Percentiles rank a stretch among this genome's conserved stretches.
Conservation (phyloP, 83 land plant genomes). For the Picea abies region DNA sequence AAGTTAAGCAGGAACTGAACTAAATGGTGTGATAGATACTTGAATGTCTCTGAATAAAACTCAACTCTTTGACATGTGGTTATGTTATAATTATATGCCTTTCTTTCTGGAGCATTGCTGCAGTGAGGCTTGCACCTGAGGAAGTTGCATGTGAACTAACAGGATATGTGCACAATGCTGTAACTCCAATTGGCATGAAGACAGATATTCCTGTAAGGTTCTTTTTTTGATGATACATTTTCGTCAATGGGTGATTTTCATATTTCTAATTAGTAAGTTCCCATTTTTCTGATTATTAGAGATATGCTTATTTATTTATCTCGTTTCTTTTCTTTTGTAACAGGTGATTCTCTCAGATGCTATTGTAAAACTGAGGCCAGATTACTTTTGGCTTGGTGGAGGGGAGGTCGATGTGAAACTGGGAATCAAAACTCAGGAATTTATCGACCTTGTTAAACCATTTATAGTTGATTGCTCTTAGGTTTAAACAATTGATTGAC, state of each 20-base stretch:
- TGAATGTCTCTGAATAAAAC: not conserved
- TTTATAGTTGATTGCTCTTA: conserved; percentile 67
- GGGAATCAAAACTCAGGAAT: conserved; percentile 82
- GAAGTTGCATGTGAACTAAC: conserved; percentile 74
- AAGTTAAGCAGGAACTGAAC: too few species aligned
- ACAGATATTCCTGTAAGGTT: conserved; percentile 90
- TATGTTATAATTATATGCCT: not conserved
- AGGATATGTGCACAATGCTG: conserved; percentile 94
- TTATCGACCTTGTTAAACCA: conserved; percentile 70
- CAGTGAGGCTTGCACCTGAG: conserved; percentile 99
- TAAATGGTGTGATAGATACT: not conserved
- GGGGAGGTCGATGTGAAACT: conserved; percentile 93
- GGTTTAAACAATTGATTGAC: not conserved
- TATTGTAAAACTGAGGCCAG: conserved; percentile 72
- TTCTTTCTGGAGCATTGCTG: conserved; percentile 7
- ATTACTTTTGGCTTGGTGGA: conserved; percentile 97
- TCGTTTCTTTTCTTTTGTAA: conserved; percentile 3
- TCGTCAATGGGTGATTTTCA: not conserved
- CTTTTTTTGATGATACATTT: not conserved
- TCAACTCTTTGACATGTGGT: not conserved
- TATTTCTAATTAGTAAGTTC: not conserved
- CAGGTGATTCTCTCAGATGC: conserved; percentile 97
- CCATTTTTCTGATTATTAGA: not conserved
- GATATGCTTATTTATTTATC: not conserved
- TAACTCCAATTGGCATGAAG: conserved; percentile 94